Base-by-base conservation (phyloP, 2,329 filamentous ascomycete genomes). In the Raffaelea albimanens region DNA sequence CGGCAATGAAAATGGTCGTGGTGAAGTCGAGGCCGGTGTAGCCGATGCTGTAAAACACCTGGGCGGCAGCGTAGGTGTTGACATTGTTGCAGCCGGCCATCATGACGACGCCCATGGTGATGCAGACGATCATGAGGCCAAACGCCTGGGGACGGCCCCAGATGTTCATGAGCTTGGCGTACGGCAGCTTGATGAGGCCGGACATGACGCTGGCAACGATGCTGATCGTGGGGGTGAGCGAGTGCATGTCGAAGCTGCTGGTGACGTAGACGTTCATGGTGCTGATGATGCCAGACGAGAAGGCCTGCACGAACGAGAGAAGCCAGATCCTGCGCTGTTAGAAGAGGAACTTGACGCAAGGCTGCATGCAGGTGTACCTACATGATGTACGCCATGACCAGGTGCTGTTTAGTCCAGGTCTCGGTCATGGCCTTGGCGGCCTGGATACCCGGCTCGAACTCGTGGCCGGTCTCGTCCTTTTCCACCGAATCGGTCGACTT, bases 1-100 rank as follows among this genome's bases (percentile, higher is more conserved):
- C 82, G 46, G 80, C 76, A 50, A 82, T 74, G 58, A 85, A 79
- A 45, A 85, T 74, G 46, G 76, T 73, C 48, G 82, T 67, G 33
- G 75, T 69, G 57, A 82, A 83, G 38, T 72, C 67, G 45, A 82
- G 64, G 20, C 78, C 80, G 43, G 74, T 76, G 55, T 69, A 56
- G 23, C 53, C 53, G 31, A 55, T 46, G 43, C 43, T 46, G 46
- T 52, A 82, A 50, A 82, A 75, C 2, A 82, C 75, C 55, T 75
- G 67, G 3, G 71, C 73, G 3, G 75, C 76, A 43, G 73, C 71
- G 57, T 75, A 57, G 1, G 50, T 53, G 18, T 52, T 41, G 18
- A 57, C 54, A 29, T 53, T 52, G 5, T 67, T 63, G 57, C 70
- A 80, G 0, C 67, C 67, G n/a, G 80, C 80, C 67, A 80, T 80